Evolutionary conservation across 345 rosid species (phyloP), one percentile per base, ranked within the genome.

Genomic region (Toxicodendron radicans): DNA sequence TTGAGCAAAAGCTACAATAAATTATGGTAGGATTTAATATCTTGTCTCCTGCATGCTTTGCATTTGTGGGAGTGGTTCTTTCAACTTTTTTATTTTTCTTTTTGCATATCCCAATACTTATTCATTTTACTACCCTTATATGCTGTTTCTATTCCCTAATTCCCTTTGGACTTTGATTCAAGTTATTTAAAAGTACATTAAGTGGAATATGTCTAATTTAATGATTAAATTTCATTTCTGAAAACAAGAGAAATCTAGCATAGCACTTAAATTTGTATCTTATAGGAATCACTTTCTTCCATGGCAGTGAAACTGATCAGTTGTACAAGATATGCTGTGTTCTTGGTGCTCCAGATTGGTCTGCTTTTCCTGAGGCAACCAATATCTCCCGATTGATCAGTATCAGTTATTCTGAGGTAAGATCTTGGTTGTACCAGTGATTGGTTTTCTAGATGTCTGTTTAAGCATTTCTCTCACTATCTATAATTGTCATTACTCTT

Each of bases 241-340:
- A 10, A 69, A 27, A 38, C 38, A 32, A 35, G 32, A 38, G 18
- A 58, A n/a, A 14, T 58, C 33, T 23, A 0, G n/a, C 17, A 51
- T 27, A 59, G 20, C 27, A 18, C 43, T 27, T 63, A 35, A 52
- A 24, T n/a, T 6, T 43, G 6, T n/a, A 24, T 43, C 49, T 70
- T 59, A 72, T 79, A 53, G 45, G 52, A 58, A 51, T 38, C 58
- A n/a, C 1, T 78, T 58, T 7, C 65, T 61, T 35, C 30, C 7
- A 75, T 74, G 77, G 75, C 88, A 93, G 98, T 83, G 98, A 93
- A 87, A 81, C 85, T 73, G 97, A 94, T 88, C 99, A 92, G 73
- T 64, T 94, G 70, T 87, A 87, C 91, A 94, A 94, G 87, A 91
- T 94, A 68, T 92, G 95, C 81, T 77, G 87, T 73, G 83, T 92